Percentiles rank a stretch among this genome's conserved stretches.
Conservation (phyloP, 305 asterid species). For the Lippia alba region DNA sequence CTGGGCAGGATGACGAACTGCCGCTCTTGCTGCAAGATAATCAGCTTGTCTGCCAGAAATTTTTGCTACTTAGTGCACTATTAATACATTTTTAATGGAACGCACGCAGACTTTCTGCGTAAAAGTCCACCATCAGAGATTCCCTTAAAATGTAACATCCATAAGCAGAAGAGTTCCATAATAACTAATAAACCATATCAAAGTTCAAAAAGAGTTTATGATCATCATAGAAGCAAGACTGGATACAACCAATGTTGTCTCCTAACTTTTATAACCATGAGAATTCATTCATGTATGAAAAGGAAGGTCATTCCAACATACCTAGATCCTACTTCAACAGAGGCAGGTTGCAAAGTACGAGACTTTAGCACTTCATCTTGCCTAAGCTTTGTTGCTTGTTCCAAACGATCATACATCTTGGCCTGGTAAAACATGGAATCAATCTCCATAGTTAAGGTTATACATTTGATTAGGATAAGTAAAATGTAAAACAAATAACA, state of each 20-base stretch:
- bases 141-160: constrained; percentile 28
- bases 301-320: constrained; percentile 42
- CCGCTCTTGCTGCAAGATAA: constrained; percentile 81
- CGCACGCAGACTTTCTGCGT: constrained; percentile 48
- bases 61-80: constrained; percentile 71
- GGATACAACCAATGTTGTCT: constrained; percentile 15
- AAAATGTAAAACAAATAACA: constrained; percentile 17
- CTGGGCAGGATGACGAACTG: constrained; percentile 71
- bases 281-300: constrained; percentile 18
- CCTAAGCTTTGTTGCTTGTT: constrained; percentile 62
- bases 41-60: constrained; percentile 99
- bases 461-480: constrained; percentile 18
- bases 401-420: constrained; percentile 77
- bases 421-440: constrained; percentile 50
- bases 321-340: constrained; percentile 89
- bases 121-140: constrained; percentile 44
- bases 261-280: constrained; percentile 23
- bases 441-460: constrained; percentile 5
- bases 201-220: constrained; percentile 30
- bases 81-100: constrained; percentile 48
- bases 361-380: constrained; percentile 83
- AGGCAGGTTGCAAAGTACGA: constrained; percentile 71
- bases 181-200: constrained; percentile 20
- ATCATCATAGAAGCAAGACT: constrained; percentile 26
- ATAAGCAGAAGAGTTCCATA: constrained; percentile 31